These are phyloP conservation scores for Botrytis galanthina DNA, from an alignment of 2,329 filamentous ascomycete species.

Conservation along the genomic window DNA sequence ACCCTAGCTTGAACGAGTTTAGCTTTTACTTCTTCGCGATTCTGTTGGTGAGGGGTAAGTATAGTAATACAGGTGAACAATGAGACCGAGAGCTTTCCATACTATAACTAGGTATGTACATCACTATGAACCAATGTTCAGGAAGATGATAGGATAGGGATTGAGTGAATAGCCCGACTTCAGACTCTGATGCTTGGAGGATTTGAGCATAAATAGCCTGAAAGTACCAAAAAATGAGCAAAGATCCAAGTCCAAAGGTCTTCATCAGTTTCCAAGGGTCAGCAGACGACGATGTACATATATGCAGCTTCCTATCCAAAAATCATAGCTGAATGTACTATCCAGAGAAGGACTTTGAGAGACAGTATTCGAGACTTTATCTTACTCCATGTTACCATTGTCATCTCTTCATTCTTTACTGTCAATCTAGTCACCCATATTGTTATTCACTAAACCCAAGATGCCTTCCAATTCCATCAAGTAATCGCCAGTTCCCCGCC, in stretches of 20 bases:
- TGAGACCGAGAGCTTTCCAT: rapidly evolving
- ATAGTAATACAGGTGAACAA: background rate
- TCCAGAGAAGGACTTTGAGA: background rate
- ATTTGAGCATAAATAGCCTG: background rate
- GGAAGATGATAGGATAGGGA: background rate
- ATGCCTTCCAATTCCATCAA: background rate
- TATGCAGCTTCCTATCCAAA: rapidly evolving
- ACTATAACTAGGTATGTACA: background rate
- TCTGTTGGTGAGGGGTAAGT: background rate
- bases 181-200: background rate
- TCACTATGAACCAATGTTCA: rapidly evolving
- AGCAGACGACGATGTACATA: no score
- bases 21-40: background rate
- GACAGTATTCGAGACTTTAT: background rate
- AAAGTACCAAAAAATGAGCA: background rate
- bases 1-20: background rate
- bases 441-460: background rate
- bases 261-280: no score
- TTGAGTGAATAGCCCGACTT: no score
- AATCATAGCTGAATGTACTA: no score
- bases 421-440: background rate
- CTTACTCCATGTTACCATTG: no score
- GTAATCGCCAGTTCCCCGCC: background rate
- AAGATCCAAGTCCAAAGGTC: no score
- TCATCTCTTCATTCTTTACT: background rate